Percentiles rank a stretch among this genome's conserved stretches.
These are phyloP conservation scores for Boletus semigastroideus DNA, from an alignment of 1,284 basidiomycete genomes.

Conservation along the genomic window DNA sequence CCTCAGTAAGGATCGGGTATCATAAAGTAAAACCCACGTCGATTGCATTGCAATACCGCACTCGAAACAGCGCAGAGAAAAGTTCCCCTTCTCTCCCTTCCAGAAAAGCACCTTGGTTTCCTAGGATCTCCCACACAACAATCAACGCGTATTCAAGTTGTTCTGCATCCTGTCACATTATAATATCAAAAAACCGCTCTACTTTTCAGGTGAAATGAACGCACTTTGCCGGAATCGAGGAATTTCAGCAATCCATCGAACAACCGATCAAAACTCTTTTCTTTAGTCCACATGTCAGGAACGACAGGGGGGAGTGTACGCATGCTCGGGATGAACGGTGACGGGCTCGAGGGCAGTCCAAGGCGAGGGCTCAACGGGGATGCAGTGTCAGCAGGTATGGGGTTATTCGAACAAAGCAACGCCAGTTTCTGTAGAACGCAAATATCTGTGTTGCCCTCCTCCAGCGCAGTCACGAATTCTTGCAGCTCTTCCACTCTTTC, in stretches of 20 bases:
- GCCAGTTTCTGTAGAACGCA: conserved; percentile 59
- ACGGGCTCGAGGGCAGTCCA: conserved; percentile 46
- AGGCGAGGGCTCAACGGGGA: conserved; percentile 46
- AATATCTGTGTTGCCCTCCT: conserved; percentile 50
- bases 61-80: conserved; percentile 59
- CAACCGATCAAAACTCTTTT: conserved; percentile 63
- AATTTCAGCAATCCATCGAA: conserved; percentile 62
- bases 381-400: conserved; percentile 42
- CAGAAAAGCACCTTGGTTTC: conserved; percentile 61
- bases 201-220: conserved; percentile 10
- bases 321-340: conserved; percentile 44
- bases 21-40: conserved; percentile 46
- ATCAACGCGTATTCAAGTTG: conserved; percentile 72
- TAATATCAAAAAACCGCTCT: background rate
- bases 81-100: conserved; percentile 74
- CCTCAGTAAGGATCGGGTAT: conserved; percentile 11
- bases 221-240: conserved; percentile 58
- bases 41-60: conserved; percentile 67
- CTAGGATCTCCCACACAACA: conserved; percentile 73
- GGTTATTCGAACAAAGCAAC: conserved; percentile 58
- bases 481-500: conserved; percentile 52
- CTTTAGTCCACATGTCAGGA: conserved; percentile 62
- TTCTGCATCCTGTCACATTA: conserved; percentile 50
- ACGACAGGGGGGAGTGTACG: conserved; percentile 44
- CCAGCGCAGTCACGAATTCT: conserved; percentile 51